phyloP scores from a whole-genome alignment of 768 basidiomycete species.

The Macrocybe gigantea region DNA sequence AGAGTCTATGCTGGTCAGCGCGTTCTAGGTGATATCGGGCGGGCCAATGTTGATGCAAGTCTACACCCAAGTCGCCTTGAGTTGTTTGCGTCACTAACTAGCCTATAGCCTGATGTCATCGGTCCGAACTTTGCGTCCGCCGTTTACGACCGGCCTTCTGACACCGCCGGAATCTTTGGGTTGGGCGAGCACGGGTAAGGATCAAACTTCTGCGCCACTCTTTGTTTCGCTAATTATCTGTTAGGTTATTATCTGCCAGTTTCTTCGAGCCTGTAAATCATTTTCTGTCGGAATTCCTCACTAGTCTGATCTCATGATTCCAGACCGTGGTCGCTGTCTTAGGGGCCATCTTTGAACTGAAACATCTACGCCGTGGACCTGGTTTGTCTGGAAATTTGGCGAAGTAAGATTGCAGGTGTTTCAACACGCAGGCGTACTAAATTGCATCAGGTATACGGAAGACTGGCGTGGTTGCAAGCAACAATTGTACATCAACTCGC shows the following conservation, averaged over 20 bases:
- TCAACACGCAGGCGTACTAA: background rate
- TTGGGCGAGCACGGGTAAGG: conserved; percentile 23
- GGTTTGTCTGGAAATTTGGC: conserved; percentile 33
- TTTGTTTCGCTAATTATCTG: background rate
- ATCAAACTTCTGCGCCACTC: conserved; percentile 5
- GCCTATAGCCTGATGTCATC: conserved; percentile 17
- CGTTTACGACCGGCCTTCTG: conserved; percentile 15
- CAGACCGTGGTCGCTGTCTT: conserved; percentile 42
- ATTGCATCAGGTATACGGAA: conserved; percentile 26
- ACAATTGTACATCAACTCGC: conserved; percentile 27
- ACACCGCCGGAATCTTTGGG: conserved; percentile 23
- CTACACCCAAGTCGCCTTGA: conserved; percentile 15
- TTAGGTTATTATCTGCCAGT: conserved; percentile 23
- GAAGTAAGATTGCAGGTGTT: conserved; percentile 15
- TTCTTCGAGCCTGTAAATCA: conserved; percentile 34
- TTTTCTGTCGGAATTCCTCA: background rate
- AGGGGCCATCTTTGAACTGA: conserved; percentile 37
- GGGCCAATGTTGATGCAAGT: conserved; percentile 31
- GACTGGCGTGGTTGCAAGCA: conserved; percentile 22
- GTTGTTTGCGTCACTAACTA: background rate
- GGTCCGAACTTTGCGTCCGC: conserved; percentile 14
- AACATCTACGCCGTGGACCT: conserved; percentile 30
- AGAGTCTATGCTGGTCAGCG: conserved; percentile 23
- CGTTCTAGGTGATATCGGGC: conserved; percentile 28
- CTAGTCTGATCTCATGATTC: background rate